Evolutionary conservation across 2,329 filamentous ascomycete species (phyloP), one percentile per base, ranked within the genome.

Genomic region (Colletotrichum lentis): DNA sequence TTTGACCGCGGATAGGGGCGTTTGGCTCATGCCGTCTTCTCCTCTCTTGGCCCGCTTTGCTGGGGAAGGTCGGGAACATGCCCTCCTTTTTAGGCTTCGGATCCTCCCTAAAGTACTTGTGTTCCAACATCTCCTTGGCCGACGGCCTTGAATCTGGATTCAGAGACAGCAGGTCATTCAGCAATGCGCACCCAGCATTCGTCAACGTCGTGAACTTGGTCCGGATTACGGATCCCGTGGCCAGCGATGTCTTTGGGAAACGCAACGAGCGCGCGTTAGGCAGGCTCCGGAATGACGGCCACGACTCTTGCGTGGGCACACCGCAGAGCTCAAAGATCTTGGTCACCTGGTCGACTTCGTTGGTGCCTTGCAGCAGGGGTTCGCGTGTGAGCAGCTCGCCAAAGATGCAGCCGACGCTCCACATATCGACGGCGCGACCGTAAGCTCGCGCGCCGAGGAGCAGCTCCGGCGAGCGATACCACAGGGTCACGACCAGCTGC

Each of bases 31-130:
- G 84, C 44, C 87, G 84, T 71, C 92, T 83, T 73, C 94, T 84
- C 75, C 90, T 91, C 83, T 99, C 96, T 82, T 96, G 91, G 1
- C 94, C 93, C 0, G 96, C 96, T 79, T 97, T 97, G 73, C 92
- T 96, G 0, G 96, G 96, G 77, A 98, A 99, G 0, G 96, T 98
- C 2, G 96, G 96, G 76, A 99, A 98, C 90, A 99, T 91, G 73
- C 91, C 91, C 76, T 93, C 91, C 8, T 91, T 89, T 80, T 98
- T 98, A 1, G 94, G 93, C 69, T 91, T 91, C 0, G 96, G 96
- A 73, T 96, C 91, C 80, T 98, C 94, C 20, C 79, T 83, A 78
- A 99, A 99, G 78, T 97, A 99, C 43, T 88, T 84, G 77, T 97
- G 93, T 55, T 85, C 82, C 43, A 98, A 84, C 76, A 96, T 89